Conservation (phyloP, 352 stramenopile species). For the Phytophthora uliginosa region DNA sequence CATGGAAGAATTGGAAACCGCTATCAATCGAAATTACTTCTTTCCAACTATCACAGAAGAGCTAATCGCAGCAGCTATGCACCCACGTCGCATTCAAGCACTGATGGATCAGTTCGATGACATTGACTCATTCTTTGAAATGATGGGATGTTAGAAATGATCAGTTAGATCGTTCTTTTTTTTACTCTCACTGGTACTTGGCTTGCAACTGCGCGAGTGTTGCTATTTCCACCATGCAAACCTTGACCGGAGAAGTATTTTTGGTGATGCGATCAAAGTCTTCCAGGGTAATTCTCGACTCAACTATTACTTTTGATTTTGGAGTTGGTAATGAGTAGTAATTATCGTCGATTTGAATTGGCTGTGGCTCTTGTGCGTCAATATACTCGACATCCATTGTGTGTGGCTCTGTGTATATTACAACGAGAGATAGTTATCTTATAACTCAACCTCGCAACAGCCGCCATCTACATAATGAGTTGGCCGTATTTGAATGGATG, state of each 20-base stretch:
- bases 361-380: neutral
- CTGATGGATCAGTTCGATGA: too few species aligned
- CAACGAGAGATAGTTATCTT: too few species aligned
- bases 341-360: neutral
- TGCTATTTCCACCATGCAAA: slow-evolving; percentile 6
- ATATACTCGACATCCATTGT: slow-evolving; percentile 1
- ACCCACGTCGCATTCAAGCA: too few species aligned
- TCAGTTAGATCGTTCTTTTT: too few species aligned
- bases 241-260: slow-evolving; percentile 1
- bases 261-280: slow-evolving; percentile 10
- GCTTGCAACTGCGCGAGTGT: neutral
- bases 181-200: slow-evolving; percentile 4
- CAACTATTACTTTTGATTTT: slow-evolving; percentile 3
- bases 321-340: neutral
- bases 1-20: too few species aligned
- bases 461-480: neutral
- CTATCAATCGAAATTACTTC: too few species aligned
- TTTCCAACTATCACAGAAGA: too few species aligned
- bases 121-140: too few species aligned
- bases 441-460: too few species aligned
- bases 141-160: too few species aligned
- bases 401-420: too few species aligned
- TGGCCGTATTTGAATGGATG: neutral
- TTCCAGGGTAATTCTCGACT: slow-evolving; percentile 5
- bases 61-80: too few species aligned